These are phyloP conservation scores for Cytospora leucostoma DNA, from an alignment of 2,329 filamentous ascomycete genomes.

Conservation along the genomic window DNA sequence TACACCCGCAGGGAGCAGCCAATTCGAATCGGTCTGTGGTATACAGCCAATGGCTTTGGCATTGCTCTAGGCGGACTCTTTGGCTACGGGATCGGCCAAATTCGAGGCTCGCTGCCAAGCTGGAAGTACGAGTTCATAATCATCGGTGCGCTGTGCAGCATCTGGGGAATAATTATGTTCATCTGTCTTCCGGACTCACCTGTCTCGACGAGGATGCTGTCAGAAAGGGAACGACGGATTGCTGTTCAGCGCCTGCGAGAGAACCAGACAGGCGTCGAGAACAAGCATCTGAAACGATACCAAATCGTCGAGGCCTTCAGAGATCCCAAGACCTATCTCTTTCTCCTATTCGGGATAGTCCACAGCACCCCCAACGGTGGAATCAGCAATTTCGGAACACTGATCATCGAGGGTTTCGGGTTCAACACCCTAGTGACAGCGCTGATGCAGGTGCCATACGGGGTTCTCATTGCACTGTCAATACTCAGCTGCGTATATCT, in stretches of 20 bases:
- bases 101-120: constrained; percentile 31
- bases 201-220: constrained; percentile 31
- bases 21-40: constrained; percentile 27
- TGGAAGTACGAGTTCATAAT: constrained; percentile 42
- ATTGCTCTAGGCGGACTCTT: constrained; percentile 35
- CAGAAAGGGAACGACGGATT: constrained; percentile 33
- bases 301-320: constrained; percentile 38
- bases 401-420: constrained; percentile 55
- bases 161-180: constrained; percentile 33
- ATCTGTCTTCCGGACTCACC: constrained; percentile 32
- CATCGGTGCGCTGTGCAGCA: constrained; percentile 38
- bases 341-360: constrained; percentile 30
- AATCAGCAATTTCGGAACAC: constrained; percentile 46
- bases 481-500: constrained; percentile 33
- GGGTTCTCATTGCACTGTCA: constrained; percentile 34
- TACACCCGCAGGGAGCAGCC: constrained; percentile 25
- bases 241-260: constrained; percentile 37
- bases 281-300: constrained; percentile 33
- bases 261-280: constrained; percentile 41
- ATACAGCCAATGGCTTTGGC: constrained; percentile 26
- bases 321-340: constrained; percentile 37
- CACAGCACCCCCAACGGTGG: constrained; percentile 34
- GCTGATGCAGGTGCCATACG: constrained; percentile 34
- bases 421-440: constrained; percentile 49
- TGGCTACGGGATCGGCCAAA: constrained; percentile 40